Evolutionary conservation across 2,329 filamentous ascomycete species (phyloP), one percentile per base, ranked within the genome.

Genomic region (Penicillium capsulatum): DNA sequence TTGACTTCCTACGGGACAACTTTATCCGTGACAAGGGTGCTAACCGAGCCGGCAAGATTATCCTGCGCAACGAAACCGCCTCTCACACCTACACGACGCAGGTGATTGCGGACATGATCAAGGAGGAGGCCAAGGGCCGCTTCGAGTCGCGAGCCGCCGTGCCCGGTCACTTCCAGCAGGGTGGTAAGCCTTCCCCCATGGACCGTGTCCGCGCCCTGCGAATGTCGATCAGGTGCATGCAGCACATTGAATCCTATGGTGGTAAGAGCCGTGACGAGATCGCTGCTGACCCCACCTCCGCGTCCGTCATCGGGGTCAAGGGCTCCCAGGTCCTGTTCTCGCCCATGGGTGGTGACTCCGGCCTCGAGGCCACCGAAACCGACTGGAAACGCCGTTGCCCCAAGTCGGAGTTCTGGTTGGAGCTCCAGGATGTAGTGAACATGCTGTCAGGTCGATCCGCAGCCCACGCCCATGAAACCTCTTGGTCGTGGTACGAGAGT

Each of bases 21-120:
- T 98, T 98, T 68, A 73, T 77, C 10, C 78, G 83, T 44, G 92
- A 98, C 69, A 83, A 81, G 58, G 92, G 92, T 42, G 86, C 92
- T 64, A 88, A 84, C 33, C 83, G 90, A 38, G 91, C 90, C 0
- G 92, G 92, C 24, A 91, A 95, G 53, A 78, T 97, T 46, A 94
- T 98, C 49, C 80, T 98, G n/a, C 81, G 94, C 63, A 97, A 97
- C 66, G 92, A 98, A 67, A 90, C 89, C 67, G 86, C 92, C 5
- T 94, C 86, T 57, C 81, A 77, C 57, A 90, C 90, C 11, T 97
- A 96, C 74, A 86, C 78, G 34, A 94, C 92, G 13, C 89, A 94
- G 65, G 79, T 96, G 42, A 91, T 98, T 57, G 90, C 91, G 22
- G 84, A 91, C 60, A 96, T 97, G 68, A 95, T 98, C 69, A 86